phyloP scores from a whole-genome alignment of 805 yeast genomes.

The Candida arabinofermentans region DNA sequence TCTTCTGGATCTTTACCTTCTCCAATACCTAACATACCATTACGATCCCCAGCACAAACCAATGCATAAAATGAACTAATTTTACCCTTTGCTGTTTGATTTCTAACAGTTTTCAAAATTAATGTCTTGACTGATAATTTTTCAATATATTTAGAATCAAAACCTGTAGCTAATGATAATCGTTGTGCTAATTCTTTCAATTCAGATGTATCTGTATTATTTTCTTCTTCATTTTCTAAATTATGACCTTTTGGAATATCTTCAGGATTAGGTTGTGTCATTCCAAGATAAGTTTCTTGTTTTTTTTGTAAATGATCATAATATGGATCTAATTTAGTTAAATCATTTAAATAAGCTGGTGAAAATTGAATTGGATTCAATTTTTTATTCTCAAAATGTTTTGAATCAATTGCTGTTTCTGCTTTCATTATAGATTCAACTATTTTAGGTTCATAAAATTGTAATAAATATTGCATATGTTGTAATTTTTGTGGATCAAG shows the following conservation, averaged over 20 bases:
- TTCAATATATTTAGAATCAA: constrained; percentile 56
- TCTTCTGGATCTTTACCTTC: constrained; percentile 87
- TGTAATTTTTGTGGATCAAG: constrained; percentile 24
- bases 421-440: constrained; percentile 79
- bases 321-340: constrained; percentile 62
- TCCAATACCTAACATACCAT: constrained; percentile 93
- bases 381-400: constrained; percentile 46
- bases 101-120: constrained; percentile 75
- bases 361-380: constrained; percentile 51
- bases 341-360: constrained; percentile 70
- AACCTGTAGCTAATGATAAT: constrained; percentile 61
- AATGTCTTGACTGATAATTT: constrained; percentile 62
- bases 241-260: constrained; percentile 22
- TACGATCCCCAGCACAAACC: constrained; percentile 87
- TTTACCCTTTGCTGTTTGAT: constrained; percentile 91
- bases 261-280: constrained; percentile 24
- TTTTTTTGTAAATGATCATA: constrained; percentile 55
- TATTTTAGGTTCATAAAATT: constrained; percentile 79
- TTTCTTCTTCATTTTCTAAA: constrained; percentile 16
- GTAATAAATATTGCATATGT: constrained; percentile 55
- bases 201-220: constrained; percentile 20
- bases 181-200: constrained; percentile 43
- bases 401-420: constrained; percentile 68
- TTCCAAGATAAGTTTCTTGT: constrained; percentile 17
- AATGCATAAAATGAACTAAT: constrained; percentile 76